phyloP scores from a whole-genome alignment of 768 basidiomycete species.

The Butyriboletus loyo region DNA sequence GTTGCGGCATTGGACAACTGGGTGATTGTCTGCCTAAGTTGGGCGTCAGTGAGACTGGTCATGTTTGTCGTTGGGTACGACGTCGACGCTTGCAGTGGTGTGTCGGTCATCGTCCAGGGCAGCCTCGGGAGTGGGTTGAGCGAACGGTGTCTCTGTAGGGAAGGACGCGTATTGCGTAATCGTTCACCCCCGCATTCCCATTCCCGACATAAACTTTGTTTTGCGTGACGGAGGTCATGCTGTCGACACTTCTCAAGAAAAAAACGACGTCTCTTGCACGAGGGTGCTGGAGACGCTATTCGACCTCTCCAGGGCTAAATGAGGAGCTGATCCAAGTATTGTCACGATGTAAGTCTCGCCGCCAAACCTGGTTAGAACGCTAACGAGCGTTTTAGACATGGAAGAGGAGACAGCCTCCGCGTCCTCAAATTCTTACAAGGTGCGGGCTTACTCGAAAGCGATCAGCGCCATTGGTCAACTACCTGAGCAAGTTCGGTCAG shows the following conservation, averaged over 20 bases:
- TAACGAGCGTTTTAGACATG: slow-evolving; percentile 31
- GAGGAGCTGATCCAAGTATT: slow-evolving; percentile 40
- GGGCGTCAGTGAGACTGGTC: slow-evolving; percentile 54
- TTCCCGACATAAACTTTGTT: neutral
- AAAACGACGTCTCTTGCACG: neutral
- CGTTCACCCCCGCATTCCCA: neutral
- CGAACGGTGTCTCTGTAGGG: neutral
- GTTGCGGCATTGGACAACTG: slow-evolving; percentile 45
- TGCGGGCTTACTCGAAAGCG: slow-evolving; percentile 49
- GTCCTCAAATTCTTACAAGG: slow-evolving; percentile 44
- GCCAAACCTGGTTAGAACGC: neutral
- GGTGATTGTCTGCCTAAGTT: slow-evolving; percentile 60
- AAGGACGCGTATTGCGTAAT: slow-evolving; percentile 29
- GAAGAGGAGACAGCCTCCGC: slow-evolving; percentile 39
- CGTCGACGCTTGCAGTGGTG: slow-evolving; percentile 25
- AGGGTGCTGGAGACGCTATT: slow-evolving; percentile 13
- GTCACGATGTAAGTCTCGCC: slow-evolving; percentile 36
- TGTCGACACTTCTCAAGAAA: slow-evolving; percentile 15
- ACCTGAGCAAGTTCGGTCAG: slow-evolving; percentile 42
- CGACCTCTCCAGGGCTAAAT: slow-evolving; percentile 30
- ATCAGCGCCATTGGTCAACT: slow-evolving; percentile 41
- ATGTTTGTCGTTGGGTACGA: slow-evolving; percentile 35
- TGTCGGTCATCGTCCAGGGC: slow-evolving; percentile 26
- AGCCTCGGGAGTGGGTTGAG: neutral
- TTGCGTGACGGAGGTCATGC: slow-evolving; percentile 21